Evolutionary conservation across 2,329 filamentous ascomycete genomes (phyloP).

Genomic region (Sarocladium strictum): DNA sequence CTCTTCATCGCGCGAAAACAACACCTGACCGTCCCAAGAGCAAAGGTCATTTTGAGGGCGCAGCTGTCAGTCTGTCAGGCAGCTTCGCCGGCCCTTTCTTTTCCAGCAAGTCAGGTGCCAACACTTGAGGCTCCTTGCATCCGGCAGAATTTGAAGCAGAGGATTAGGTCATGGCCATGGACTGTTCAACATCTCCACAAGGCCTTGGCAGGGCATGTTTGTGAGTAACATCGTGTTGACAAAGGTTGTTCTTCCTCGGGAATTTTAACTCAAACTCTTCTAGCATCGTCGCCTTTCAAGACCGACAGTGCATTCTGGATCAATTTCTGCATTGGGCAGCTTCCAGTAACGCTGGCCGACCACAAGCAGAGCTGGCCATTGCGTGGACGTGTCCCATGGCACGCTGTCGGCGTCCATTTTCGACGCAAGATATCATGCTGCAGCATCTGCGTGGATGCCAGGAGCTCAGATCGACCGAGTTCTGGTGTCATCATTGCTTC

Average conservation of each 20-base stretch:
- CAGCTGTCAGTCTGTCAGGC: neutral
- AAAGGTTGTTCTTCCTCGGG: too few species aligned
- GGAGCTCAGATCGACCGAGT: slow-evolving; percentile 44
- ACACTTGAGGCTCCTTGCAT: too few species aligned
- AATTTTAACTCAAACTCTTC: slow-evolving; percentile 26
- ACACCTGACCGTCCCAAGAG: too few species aligned
- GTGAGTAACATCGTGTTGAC: too few species aligned
- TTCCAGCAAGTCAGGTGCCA: too few species aligned
- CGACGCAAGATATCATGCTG: slow-evolving; percentile 48
- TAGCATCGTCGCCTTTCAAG: neutral
- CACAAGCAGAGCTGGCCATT: slow-evolving; percentile 40
- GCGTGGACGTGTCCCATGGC: slow-evolving; percentile 46
- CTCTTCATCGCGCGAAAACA: too few species aligned
- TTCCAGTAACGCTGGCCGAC: slow-evolving; percentile 45
- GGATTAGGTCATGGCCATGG: too few species aligned
- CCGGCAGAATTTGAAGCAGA: too few species aligned
- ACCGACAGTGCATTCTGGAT: slow-evolving; percentile 42
- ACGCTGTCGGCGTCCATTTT: slow-evolving; percentile 42
- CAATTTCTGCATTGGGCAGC: slow-evolving; percentile 53
- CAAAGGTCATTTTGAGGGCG: too few species aligned
- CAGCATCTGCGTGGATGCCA: slow-evolving; percentile 44
- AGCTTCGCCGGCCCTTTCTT: neutral
- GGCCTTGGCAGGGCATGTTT: neutral
- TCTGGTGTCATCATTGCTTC: slow-evolving; percentile 50
- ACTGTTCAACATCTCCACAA: too few species aligned